A percentile compares a stretch with the other conserved stretches of the same genome.
Conservation (phyloP, 306 rosid species). For the Glycine tomentella region DNA sequence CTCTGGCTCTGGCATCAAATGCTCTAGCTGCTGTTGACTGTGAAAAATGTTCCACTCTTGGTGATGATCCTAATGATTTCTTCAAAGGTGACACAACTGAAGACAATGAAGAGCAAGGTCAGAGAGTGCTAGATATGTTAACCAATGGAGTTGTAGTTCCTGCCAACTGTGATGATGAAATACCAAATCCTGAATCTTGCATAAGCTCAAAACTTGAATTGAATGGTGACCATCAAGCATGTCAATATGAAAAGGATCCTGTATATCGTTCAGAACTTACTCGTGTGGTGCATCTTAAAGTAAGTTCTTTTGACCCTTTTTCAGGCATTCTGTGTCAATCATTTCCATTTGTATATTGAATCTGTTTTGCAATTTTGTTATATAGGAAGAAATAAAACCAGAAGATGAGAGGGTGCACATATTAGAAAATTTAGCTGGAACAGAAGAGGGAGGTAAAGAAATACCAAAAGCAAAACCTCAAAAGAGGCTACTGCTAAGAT, state of each 20-base stretch:
- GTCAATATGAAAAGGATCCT: conserved; percentile 26
- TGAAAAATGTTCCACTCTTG: conserved; percentile 31
- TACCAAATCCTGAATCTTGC: conserved; percentile 13
- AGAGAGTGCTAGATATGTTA: conserved; percentile 25
- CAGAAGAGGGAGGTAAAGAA: conserved; percentile 20
- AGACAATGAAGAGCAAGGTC: conserved; percentile 23
- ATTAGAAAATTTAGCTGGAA: conserved; percentile 34
- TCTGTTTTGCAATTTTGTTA: conserved; percentile 33
- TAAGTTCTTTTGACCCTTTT: conserved; percentile 46
- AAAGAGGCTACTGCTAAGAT: conserved; percentile 51
- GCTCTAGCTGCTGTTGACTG: conserved; percentile 35
- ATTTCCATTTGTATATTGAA: conserved; percentile 35
- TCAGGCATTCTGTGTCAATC: conserved; percentile 32
- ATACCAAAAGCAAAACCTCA: conserved; percentile 44
- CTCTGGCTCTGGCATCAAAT: conserved; percentile 37
- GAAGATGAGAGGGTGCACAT: conserved; percentile 39
- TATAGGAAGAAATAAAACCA: conserved; percentile 49
- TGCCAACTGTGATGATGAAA: conserved; percentile 39
- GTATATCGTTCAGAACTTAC: conserved; percentile 41
- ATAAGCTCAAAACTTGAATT: conserved; percentile 45
- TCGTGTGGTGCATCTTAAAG: conserved; percentile 24
- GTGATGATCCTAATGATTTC: conserved; percentile 35
- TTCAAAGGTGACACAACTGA: conserved; percentile 22
- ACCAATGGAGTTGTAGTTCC: conserved; percentile 38
- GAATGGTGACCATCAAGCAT: conserved; percentile 37